Evolutionary conservation across 2,329 filamentous ascomycete species (phyloP).

Genomic region (Penicillium nordicum): DNA sequence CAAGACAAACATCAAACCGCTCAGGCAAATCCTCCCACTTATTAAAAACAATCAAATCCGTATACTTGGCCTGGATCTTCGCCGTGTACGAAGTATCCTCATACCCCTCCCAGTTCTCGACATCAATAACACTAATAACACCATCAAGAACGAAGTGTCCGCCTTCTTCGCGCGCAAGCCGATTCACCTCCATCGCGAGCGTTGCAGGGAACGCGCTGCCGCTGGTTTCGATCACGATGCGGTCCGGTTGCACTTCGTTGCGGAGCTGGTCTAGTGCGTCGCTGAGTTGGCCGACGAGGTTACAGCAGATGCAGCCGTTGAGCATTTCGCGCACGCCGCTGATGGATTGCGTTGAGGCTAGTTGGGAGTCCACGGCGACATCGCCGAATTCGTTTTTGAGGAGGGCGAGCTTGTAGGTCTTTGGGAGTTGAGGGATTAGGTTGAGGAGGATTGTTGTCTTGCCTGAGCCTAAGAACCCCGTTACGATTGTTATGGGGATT

Average conservation of each 20-base stretch:
- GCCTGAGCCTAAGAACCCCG: slow-evolving; percentile 91
- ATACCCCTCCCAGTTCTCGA: slow-evolving; percentile 93
- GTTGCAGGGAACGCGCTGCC: slow-evolving; percentile 87
- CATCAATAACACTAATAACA: slow-evolving; percentile 84
- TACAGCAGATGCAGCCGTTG: slow-evolving; percentile 98
- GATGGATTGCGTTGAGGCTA: slow-evolving; percentile 77
- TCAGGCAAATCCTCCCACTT: slow-evolving; percentile 83
- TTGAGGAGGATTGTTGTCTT: slow-evolving; percentile 96
- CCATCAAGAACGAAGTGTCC: slow-evolving; percentile 74
- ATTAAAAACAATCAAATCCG: slow-evolving; percentile 86
- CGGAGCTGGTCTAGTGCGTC: slow-evolving; percentile 75
- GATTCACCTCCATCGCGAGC: slow-evolving; percentile 84
- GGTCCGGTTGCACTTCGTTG: slow-evolving; percentile 61
- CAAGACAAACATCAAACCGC: slow-evolving; percentile 72
- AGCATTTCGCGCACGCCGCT: slow-evolving; percentile 88
- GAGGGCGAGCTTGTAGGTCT: slow-evolving; percentile 84
- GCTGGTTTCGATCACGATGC: slow-evolving; percentile 91
- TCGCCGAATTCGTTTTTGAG: slow-evolving; percentile 99
- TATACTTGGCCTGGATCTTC: slow-evolving; percentile 81
- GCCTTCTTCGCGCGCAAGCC: slow-evolving; percentile 60
- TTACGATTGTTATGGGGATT: slow-evolving; percentile 90
- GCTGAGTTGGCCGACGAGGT: slow-evolving; percentile 86
- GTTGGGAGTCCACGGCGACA: slow-evolving; percentile 85
- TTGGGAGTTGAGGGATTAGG: slow-evolving; percentile 84
- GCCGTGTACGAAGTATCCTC: slow-evolving; percentile 89